Evolutionary conservation across 2,329 filamentous ascomycete species (phyloP), one percentile per base, ranked within the genome.

Genomic region (Curvularia verruculosa): DNA sequence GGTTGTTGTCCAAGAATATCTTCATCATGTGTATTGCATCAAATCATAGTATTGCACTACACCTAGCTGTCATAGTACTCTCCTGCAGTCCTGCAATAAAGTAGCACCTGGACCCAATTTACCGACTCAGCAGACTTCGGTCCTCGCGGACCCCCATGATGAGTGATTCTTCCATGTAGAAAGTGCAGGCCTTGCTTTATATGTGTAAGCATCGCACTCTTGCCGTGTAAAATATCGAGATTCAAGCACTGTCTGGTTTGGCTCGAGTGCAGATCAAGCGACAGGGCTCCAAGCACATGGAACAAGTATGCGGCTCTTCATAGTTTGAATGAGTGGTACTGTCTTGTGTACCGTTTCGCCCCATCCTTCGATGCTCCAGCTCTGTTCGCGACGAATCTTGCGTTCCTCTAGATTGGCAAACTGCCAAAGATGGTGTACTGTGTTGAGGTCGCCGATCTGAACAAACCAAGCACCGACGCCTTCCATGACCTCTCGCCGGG

Each of bases 391-490:
- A 65, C 92, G 86, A 34, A 90, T 81, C 77, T 96, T 95, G 64
- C 95, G 87, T 81, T 98, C 95, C 78, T 98, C 93, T 59, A 99
- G 80, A 77, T 99, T 91, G 67, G 94, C 93, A 81, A 98, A 99
- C 75, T 99, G 95, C 95, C 95, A 99, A 21, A 99, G 84, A 76
- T 98, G 94, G 77, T 99, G 93, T 31, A 99, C 95, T 0, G 92
- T 97, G 81, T 99, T 99, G 62, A 99, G 83, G 52, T 97, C 94
- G 59, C 95, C 95, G 70, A 99, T 94, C 80, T 99, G 95, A 39
- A 97, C 94, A 71, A 99, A 99, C 95, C 95, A 99, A 6, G 95
- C 95, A 29, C 94, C 93, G 0, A 96, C 93, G 13, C 95, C 95
- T 78, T 99, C 95, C 95, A 99, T 99, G 53, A 98, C 94, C 79